Evolutionary conservation across 768 basidiomycete genomes (phyloP).

Genomic region (Auriculariales sp.): DNA sequence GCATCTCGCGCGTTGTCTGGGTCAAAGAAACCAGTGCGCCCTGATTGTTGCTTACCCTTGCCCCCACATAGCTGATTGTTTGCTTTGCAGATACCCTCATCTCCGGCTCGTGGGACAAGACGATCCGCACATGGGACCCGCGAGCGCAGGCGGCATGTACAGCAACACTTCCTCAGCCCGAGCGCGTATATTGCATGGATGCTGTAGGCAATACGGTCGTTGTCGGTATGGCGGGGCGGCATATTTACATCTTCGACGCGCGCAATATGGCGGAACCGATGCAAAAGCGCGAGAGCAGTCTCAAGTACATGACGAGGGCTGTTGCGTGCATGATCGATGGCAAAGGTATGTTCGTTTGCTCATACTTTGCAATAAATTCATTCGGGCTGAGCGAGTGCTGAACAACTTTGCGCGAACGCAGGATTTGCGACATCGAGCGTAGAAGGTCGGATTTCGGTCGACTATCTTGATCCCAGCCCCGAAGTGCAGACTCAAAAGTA

Average conservation of each 20-base stretch:
- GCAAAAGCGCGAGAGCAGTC: slow-evolving; percentile 77
- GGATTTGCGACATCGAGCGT: slow-evolving; percentile 90
- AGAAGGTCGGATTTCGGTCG: slow-evolving; percentile 92
- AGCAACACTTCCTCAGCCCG: slow-evolving; percentile 53
- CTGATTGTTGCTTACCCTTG: not conserved
- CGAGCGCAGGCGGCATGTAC: slow-evolving; percentile 42
- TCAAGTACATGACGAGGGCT: slow-evolving; percentile 90
- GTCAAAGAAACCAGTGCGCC: slow-evolving; percentile 47
- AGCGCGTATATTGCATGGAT: slow-evolving; percentile 78
- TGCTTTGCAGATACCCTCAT: slow-evolving; percentile 45
- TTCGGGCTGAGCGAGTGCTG: not conserved
- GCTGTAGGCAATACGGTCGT: slow-evolving; percentile 67
- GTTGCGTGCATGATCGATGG: slow-evolving; percentile 89
- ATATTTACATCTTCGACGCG: slow-evolving; percentile 82
- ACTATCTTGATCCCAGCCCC: slow-evolving; percentile 80
- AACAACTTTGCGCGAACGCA: slow-evolving; percentile 14
- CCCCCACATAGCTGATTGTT: not conserved
- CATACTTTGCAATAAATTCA: not conserved
- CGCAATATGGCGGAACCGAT: slow-evolving; percentile 60
- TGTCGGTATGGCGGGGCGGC: slow-evolving; percentile 81
- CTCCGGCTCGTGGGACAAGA: slow-evolving; percentile 87
- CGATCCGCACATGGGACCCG: slow-evolving; percentile 79
- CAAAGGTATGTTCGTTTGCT: slow-evolving; percentile 39
- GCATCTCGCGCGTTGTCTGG: slow-evolving; percentile 66
- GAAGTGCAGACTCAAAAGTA: slow-evolving; percentile 77